Evolutionary conservation across 208 protist species (phyloP).

Genomic region (Leishmania aethiopica): DNA sequence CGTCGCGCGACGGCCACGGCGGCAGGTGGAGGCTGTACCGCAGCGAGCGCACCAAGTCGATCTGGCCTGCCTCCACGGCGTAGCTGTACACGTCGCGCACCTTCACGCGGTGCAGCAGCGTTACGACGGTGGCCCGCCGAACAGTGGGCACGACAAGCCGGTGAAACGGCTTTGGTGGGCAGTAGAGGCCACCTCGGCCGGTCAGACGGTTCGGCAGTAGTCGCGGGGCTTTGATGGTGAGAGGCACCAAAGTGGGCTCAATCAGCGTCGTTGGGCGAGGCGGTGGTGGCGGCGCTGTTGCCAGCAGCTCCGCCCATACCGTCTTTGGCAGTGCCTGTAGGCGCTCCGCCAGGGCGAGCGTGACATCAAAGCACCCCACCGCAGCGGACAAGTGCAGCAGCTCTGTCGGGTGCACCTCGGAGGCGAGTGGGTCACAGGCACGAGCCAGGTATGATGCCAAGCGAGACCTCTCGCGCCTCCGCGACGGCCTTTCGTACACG

Average conservation of each 20-base stretch:
- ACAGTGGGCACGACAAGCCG: constrained; percentile 50
- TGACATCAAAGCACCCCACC: constrained; percentile 48
- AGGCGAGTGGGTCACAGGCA: constrained; percentile 43
- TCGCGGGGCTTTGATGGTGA: constrained; percentile 25
- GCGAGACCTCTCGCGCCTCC: constrained; percentile 11
- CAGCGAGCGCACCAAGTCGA: constrained; percentile 44
- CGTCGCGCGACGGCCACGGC: constrained; percentile 59
- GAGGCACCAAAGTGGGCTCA: constrained; percentile 45
- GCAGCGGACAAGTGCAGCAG: constrained; percentile 71
- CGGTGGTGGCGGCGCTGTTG: constrained; percentile 46
- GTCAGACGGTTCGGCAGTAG: constrained; percentile 37
- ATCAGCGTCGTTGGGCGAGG: constrained; percentile 36
- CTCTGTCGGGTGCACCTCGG: constrained; percentile 52
- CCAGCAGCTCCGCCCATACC: constrained; percentile 43
- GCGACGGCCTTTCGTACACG: constrained; percentile 7
- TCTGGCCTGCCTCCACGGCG: constrained; percentile 49
- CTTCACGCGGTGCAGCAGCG: constrained; percentile 55
- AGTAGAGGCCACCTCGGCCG: constrained; percentile 43
- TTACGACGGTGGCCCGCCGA: constrained; percentile 9
- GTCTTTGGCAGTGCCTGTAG: constrained; percentile 41
- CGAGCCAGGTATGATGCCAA: constrained; percentile 34
- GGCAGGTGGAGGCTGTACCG: constrained; percentile 47
- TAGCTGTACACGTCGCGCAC: constrained; percentile 81
- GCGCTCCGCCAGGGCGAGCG: constrained; percentile 38
- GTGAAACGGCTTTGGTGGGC: constrained; percentile 45